Conservation (phyloP, 1,284 basidiomycete species). For the Marasmius oreades region DNA sequence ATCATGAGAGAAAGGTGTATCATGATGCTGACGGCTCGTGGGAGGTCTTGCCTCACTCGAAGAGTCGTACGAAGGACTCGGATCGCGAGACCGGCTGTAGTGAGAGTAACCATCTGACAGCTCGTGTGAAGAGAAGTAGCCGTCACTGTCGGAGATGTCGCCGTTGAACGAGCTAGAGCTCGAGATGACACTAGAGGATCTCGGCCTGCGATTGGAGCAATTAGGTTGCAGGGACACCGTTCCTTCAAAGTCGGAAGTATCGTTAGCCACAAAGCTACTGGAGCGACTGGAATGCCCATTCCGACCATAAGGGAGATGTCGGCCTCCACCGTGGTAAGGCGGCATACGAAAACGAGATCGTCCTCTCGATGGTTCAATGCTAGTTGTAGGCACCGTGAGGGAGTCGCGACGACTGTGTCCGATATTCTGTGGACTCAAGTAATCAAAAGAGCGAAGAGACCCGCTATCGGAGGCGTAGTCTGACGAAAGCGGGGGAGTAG, state of each 20-base stretch:
- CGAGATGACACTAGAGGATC: neutral
- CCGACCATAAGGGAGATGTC: neutral
- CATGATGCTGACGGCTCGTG: too few relatives aligned
- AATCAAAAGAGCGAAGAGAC: neutral
- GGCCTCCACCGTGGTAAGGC: neutral
- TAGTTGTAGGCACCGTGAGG: neutral
- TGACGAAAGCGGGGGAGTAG: neutral
- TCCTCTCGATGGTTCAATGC: neutral
- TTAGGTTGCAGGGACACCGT: neutral
- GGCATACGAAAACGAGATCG: neutral
- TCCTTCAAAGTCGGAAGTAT: neutral
- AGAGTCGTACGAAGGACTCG: neutral
- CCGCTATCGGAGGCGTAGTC: neutral
- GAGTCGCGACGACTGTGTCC: neutral
- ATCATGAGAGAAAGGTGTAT: neutral
- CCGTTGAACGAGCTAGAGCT: neutral
- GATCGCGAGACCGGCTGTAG: neutral
- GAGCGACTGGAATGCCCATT: neutral
- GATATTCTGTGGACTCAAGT: neutral
- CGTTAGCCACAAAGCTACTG: neutral
- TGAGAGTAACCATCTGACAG: neutral
- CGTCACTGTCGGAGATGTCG: neutral
- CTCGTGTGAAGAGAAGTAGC: neutral
- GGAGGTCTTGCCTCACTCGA: too few relatives aligned
- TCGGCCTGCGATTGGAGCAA: neutral